These are phyloP conservation scores for Zymoseptoria tritici DNA, from an alignment of 2,329 filamentous ascomycete species.

Conservation along the genomic window DNA sequence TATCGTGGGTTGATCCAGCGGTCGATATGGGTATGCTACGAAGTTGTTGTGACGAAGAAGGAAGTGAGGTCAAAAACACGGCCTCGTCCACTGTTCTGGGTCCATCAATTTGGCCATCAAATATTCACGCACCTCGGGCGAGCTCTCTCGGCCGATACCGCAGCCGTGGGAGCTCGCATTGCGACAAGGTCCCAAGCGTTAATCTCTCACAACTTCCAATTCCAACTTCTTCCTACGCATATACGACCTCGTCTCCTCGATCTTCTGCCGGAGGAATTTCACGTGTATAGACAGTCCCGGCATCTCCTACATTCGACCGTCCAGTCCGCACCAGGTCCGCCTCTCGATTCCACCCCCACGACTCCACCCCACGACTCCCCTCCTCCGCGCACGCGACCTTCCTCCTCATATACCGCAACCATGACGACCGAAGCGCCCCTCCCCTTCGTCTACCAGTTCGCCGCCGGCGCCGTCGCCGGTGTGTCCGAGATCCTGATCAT, in stretches of 20 bases:
- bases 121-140: neutral
- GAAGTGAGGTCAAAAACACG: neutral
- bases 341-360: neutral
- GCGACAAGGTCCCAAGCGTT: too few relatives aligned
- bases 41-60: too few relatives aligned
- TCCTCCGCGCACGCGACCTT: neutral
- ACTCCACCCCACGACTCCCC: too few relatives aligned
- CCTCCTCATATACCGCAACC: constrained; percentile 9
- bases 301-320: neutral
- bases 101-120: neutral
- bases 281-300: neutral
- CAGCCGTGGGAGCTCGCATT: neutral
- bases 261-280: too few relatives aligned
- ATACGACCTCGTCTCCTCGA: too few relatives aligned
- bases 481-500: constrained; percentile 71
- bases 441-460: constrained; percentile 91
- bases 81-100: too few relatives aligned
- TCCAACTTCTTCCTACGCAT: too few relatives aligned
- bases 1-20: too few relatives aligned
- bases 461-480: constrained; percentile 91
- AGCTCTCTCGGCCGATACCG: neutral
- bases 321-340: neutral
- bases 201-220: too few relatives aligned
- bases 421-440: constrained; percentile 63
- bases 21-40: too few relatives aligned